A percentile compares a stretch with the other conserved stretches of the same genome.
These are phyloP conservation scores for Suillus placidus DNA, from an alignment of 768 basidiomycete genomes.

Conservation along the genomic window DNA sequence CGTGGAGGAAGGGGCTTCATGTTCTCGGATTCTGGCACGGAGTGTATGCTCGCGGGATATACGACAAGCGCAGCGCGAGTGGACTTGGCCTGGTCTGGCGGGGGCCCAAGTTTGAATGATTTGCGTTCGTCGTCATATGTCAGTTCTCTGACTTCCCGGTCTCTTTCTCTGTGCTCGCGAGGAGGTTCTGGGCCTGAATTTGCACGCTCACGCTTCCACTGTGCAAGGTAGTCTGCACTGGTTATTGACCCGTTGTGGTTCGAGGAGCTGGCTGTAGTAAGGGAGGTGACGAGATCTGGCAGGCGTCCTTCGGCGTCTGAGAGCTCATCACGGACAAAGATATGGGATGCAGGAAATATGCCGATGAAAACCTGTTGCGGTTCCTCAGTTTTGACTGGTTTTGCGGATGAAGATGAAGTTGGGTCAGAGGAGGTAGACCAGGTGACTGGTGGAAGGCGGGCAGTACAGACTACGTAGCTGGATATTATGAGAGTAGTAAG, in stretches of 20 bases:
- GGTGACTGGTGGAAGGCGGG: slow-evolving; percentile 65
- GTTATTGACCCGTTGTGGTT: slow-evolving; percentile 36
- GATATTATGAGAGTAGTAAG: slow-evolving; percentile 6
- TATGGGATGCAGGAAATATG: slow-evolving; percentile 90
- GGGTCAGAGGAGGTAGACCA: slow-evolving; percentile 65
- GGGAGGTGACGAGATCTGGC: slow-evolving; percentile 67
- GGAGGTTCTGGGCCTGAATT: slow-evolving; percentile 31
- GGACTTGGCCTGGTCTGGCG: slow-evolving; percentile 73
- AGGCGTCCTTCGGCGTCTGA: slow-evolving; percentile 87
- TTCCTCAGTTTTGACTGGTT: slow-evolving; percentile 67
- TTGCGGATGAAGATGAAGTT: slow-evolving; percentile 45
- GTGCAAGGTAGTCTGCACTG: slow-evolving; percentile 48
- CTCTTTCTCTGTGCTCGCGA: slow-evolving; percentile 48
- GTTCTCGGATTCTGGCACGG: slow-evolving; percentile 65
- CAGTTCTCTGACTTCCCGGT: slow-evolving; percentile 62
- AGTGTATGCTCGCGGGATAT: slow-evolving; percentile 75
- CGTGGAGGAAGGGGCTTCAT: slow-evolving; percentile 83
- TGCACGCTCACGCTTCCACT: slow-evolving; percentile 43
- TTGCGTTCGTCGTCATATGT: slow-evolving; percentile 46
- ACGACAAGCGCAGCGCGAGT: slow-evolving; percentile 73
- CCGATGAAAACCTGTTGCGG: slow-evolving; percentile 90
- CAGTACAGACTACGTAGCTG: slow-evolving; percentile 87
- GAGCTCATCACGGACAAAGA: slow-evolving; percentile 83
- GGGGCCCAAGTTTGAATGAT: slow-evolving; percentile 73
- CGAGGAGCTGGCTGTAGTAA: slow-evolving; percentile 43